These are phyloP conservation scores for Diplocarpon rosae DNA, from an alignment of 2,329 filamentous ascomycete species.

Conservation along the genomic window DNA sequence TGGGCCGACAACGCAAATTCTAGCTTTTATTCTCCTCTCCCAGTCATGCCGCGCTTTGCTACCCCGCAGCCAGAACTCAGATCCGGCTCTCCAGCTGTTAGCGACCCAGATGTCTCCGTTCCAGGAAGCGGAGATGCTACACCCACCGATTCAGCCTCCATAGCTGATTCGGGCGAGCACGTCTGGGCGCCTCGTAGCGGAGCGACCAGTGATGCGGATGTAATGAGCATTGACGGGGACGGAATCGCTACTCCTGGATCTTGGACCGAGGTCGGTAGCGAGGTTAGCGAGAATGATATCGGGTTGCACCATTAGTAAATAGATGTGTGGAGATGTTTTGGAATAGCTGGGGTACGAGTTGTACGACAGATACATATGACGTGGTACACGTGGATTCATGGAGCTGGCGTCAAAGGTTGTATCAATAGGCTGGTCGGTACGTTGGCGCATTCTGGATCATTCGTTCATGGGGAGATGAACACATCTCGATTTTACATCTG, in stretches of 20 bases:
- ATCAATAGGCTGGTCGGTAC: no score
- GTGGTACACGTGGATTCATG: background rate
- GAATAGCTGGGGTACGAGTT: no score
- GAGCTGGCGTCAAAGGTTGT: background rate
- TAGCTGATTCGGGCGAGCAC: slow-evolving; percentile 40
- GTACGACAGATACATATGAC: no score
- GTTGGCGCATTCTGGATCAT: no score
- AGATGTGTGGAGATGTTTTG: background rate
- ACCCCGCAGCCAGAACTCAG: slow-evolving; percentile 13
- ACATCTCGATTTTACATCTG: no score
- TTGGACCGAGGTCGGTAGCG: slow-evolving; percentile 56
- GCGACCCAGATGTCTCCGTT: slow-evolving; percentile 20
- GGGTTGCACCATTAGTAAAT: slow-evolving; percentile 16
- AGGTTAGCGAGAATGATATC: slow-evolving; percentile 36
- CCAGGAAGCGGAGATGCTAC: slow-evolving; percentile 42
- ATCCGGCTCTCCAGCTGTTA: slow-evolving; percentile 18
- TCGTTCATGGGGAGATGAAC: no score
- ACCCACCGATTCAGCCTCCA: slow-evolving; percentile 46
- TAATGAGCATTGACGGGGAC: slow-evolving; percentile 46
- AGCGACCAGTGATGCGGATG: slow-evolving; percentile 37
- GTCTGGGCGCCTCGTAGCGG: slow-evolving; percentile 27
- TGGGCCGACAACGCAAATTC: slow-evolving; percentile 41
- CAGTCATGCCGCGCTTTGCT: slow-evolving; percentile 33
- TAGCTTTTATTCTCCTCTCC: slow-evolving; percentile 51
- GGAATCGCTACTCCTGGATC: slow-evolving; percentile 49